Conservation (phyloP, 495 filamentous ascomycete species). For the Penicillium soppii region DNA sequence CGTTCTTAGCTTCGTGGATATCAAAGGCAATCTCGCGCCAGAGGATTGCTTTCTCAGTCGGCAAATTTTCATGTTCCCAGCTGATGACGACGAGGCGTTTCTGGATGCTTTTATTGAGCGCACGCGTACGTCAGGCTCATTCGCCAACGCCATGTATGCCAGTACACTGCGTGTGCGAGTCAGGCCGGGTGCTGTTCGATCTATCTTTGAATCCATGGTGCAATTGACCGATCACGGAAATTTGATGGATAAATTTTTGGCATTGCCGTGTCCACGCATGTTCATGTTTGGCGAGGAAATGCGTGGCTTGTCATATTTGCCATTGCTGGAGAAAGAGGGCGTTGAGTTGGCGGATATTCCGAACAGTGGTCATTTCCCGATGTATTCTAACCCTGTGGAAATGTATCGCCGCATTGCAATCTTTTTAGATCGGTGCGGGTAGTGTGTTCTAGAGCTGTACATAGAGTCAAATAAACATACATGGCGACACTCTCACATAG, state of each 20-base stretch:
- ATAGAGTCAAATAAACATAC: background rate
- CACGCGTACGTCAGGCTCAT: conserved; percentile 11
- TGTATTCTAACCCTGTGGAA: conserved; percentile 34
- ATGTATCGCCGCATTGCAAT: conserved; percentile 24
- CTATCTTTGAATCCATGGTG: conserved; percentile 32
- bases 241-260: conserved; percentile 21
- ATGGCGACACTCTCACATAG: no score
- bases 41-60: conserved; percentile 34
- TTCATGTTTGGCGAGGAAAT: conserved; percentile 32
- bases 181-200: conserved; percentile 13
- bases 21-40: conserved; percentile 31
- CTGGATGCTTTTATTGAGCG: conserved; percentile 26
- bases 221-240: conserved; percentile 22
- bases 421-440: conserved; percentile 16
- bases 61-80: conserved; percentile 24
- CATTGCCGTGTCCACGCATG: conserved; percentile 21
- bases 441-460: background rate
- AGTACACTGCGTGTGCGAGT: conserved; percentile 22
- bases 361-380: conserved; percentile 30
- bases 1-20: conserved; percentile 31
- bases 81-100: conserved; percentile 19
- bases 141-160: conserved; percentile 24
- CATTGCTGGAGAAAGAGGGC: conserved; percentile 13
- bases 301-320: conserved; percentile 22
- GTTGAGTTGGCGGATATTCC: conserved; percentile 29